A percentile compares a stretch with the other conserved stretches of the same genome.
These are phyloP conservation scores for Rhododendron williamsianum DNA, from an alignment of 148 eudicot genomes.

Conservation along the genomic window DNA sequence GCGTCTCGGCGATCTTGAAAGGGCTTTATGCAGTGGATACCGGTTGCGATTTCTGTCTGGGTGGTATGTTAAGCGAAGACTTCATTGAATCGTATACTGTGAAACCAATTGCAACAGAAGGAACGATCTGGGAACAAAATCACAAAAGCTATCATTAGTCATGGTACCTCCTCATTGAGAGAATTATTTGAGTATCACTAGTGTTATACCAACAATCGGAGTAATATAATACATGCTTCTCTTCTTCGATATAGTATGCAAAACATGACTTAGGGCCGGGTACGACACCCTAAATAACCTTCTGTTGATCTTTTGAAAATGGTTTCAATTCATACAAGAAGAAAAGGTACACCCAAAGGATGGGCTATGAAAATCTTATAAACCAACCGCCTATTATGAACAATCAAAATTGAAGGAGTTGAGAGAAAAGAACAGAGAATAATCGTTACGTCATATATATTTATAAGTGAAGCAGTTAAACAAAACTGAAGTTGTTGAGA, in stretches of 20 bases:
- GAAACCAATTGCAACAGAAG: slow-evolving; percentile 22
- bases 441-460: background rate
- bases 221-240: background rate
- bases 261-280: background rate
- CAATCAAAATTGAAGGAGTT: background rate
- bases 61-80: slow-evolving; percentile 13
- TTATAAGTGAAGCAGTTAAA: background rate
- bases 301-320: background rate
- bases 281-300: background rate
- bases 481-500: background rate
- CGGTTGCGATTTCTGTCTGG: slow-evolving; percentile 11
- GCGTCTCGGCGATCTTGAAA: background rate
- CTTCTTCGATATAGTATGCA: background rate
- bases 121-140: slow-evolving; percentile 14
- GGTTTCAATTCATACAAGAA: background rate
- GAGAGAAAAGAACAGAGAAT: background rate
- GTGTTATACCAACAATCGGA: background rate
- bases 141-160: background rate
- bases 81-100: slow-evolving; percentile 18
- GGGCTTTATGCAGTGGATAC: slow-evolving; percentile 6
- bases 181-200: background rate
- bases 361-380: background rate
- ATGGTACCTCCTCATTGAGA: no score
- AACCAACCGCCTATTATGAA: background rate
- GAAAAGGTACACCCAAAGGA: background rate